Conservation (phyloP, 495 filamentous ascomycete species). For the Cairneyella variabilis region DNA sequence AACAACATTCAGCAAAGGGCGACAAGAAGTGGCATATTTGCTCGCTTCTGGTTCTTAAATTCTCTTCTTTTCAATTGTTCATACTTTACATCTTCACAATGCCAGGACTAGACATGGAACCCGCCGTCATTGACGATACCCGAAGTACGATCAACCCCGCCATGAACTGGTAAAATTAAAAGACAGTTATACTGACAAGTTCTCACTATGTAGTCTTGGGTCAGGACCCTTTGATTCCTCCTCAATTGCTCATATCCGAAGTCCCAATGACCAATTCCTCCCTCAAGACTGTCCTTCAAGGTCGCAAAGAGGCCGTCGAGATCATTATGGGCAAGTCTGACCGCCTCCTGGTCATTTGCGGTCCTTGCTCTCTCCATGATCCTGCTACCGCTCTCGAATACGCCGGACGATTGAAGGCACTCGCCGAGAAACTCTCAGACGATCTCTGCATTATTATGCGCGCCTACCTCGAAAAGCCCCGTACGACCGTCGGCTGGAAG, state of each 20-base stretch:
- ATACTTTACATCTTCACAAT: conserved; percentile 6
- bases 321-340: conserved; percentile 78
- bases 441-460: conserved; percentile 95
- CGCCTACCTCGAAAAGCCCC: conserved; percentile 97
- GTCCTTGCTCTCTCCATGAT: conserved; percentile 97
- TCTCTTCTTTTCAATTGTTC: neutral
- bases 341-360: conserved; percentile 89
- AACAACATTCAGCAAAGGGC: too few relatives aligned
- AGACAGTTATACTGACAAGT: conserved; percentile 8
- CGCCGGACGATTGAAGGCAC: conserved; percentile 65
- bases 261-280: conserved; percentile 70
- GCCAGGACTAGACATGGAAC: conserved; percentile 26
- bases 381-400: conserved; percentile 87
- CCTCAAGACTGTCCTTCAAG: conserved; percentile 68
- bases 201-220: conserved; percentile 64
- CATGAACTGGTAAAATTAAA: too few relatives aligned
- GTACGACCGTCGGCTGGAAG: conserved; percentile 99
- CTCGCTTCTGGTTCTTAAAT: too few relatives aligned
- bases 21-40: too few relatives aligned
- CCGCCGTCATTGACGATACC: conserved; percentile 24
- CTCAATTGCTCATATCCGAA: conserved; percentile 81
- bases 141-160: conserved; percentile 24
- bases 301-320: conserved; percentile 74
- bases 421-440: conserved; percentile 69
- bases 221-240: conserved; percentile 91